These are phyloP conservation scores for Ceratopteris richardii DNA, from an alignment of 75 land plant genomes.

Conservation along the genomic window DNA sequence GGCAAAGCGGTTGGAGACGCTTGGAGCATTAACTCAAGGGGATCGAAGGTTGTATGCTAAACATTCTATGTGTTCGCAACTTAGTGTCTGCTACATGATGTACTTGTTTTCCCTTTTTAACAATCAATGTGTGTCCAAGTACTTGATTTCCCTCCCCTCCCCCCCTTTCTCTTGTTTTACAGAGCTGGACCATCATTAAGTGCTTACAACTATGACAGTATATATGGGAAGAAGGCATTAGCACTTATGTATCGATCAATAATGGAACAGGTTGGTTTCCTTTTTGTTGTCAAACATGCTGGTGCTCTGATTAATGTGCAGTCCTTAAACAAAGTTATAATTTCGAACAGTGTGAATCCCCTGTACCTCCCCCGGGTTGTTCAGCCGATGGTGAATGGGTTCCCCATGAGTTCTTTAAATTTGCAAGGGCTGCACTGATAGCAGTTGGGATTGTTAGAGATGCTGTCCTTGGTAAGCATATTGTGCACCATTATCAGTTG, in stretches of 20 bases:
- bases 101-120: slow-evolving; percentile 2
- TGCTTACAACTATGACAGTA: slow-evolving; percentile 90
- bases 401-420: slow-evolving; percentile 42
- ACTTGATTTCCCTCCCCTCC: no score
- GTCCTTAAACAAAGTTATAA: not conserved
- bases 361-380: slow-evolving; percentile 80
- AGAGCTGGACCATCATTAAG: slow-evolving; percentile 87
- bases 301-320: not conserved
- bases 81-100: not conserved
- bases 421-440: slow-evolving; percentile 70
- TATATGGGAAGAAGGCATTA: slow-evolving; percentile 80
- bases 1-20: slow-evolving; percentile 83
- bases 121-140: not conserved
- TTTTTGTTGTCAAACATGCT: not conserved
- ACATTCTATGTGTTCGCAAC: not conserved
- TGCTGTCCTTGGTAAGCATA: slow-evolving; percentile 38
- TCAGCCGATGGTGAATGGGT: slow-evolving; percentile 43
- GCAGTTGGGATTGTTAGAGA: slow-evolving; percentile 89
- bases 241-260: slow-evolving; percentile 65
- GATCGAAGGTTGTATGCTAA: slow-evolving; percentile 60
- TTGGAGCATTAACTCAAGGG: slow-evolving; percentile 96
- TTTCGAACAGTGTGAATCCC: slow-evolving; percentile 43
- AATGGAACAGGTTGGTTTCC: slow-evolving; percentile 61
- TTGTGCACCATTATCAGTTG: no score
- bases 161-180: slow-evolving; percentile 3